Evolutionary conservation across 2,329 filamentous ascomycete species (phyloP).

Genomic region (Didymella pinodella): DNA sequence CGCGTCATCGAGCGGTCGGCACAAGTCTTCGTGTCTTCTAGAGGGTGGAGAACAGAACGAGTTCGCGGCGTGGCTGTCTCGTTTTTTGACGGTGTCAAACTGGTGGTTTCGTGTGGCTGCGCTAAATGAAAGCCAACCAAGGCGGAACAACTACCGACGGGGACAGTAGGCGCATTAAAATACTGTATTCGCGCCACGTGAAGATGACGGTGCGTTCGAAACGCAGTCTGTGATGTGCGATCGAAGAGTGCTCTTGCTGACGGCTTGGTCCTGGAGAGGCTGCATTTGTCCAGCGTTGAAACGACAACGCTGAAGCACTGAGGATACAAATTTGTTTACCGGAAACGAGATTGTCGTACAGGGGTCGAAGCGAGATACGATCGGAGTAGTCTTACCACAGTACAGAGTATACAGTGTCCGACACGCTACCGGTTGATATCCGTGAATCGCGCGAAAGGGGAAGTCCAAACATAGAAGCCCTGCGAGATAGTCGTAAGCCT

Average conservation of each 20-base stretch:
- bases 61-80: slow-evolving; percentile 8
- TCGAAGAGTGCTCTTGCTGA: background rate
- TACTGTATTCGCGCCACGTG: slow-evolving; percentile 1
- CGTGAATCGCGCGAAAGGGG: slow-evolving; percentile 2
- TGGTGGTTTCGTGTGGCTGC: slow-evolving; percentile 18
- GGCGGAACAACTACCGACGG: background rate
- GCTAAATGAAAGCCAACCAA: slow-evolving; percentile 11
- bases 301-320: background rate
- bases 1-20: slow-evolving; percentile 14
- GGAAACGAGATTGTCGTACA: background rate
- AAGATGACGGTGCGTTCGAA: background rate
- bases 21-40: slow-evolving; percentile 15
- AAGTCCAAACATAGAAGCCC: slow-evolving; percentile 7
- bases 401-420: slow-evolving; percentile 4
- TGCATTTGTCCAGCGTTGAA: background rate
- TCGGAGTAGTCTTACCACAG: background rate
- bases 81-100: slow-evolving; percentile 15
- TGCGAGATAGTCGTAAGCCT: background rate
- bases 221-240: background rate
- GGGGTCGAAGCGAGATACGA: background rate
- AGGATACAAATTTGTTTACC: background rate
- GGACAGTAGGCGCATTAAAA: slow-evolving; percentile 3
- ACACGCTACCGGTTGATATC: background rate
- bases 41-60: slow-evolving; percentile 6
- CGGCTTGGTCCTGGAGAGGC: background rate